phyloP scores from a whole-genome alignment of 1,284 basidiomycete genomes.

The Fomitopsis palustris region DNA sequence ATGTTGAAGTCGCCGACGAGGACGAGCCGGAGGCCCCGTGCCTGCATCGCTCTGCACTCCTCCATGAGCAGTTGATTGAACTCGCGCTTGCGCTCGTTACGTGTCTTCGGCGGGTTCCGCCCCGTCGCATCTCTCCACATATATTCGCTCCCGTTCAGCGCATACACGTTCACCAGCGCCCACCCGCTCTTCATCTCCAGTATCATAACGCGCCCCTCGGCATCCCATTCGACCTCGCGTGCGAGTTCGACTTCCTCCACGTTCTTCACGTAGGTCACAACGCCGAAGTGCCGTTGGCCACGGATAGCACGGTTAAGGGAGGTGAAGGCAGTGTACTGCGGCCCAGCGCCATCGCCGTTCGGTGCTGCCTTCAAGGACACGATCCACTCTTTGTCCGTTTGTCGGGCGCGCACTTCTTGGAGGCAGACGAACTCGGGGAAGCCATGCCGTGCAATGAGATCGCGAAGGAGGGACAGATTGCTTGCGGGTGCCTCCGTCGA shows the following conservation, averaged over 20 bases:
- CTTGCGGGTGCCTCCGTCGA: slow-evolving; percentile 11
- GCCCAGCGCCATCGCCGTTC: slow-evolving; percentile 12
- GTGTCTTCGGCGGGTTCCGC: slow-evolving; percentile 18
- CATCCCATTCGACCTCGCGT: slow-evolving; percentile 25
- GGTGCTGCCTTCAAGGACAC: slow-evolving; percentile 17
- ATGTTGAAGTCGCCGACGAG: slow-evolving; percentile 28
- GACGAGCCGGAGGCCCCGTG: slow-evolving; percentile 20
- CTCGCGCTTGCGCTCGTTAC: slow-evolving; percentile 27
- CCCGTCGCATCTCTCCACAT: slow-evolving; percentile 24
- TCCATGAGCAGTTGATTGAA: slow-evolving; percentile 24
- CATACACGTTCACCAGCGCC: slow-evolving; percentile 27
- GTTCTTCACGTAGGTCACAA: slow-evolving; percentile 19
- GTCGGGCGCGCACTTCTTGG: slow-evolving; percentile 25
- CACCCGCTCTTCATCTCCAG: slow-evolving; percentile 24
- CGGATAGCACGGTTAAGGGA: slow-evolving; percentile 21
- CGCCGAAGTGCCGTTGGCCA: slow-evolving; percentile 24
- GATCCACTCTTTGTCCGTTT: slow-evolving; percentile 24
- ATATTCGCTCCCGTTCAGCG: slow-evolving; percentile 27
- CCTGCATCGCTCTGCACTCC: slow-evolving; percentile 20
- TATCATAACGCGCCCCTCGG: slow-evolving; percentile 23
- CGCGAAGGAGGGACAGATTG: slow-evolving; percentile 17
- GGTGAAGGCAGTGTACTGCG: slow-evolving; percentile 20
- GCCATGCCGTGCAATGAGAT: slow-evolving; percentile 18
- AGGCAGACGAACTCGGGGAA: slow-evolving; percentile 25
- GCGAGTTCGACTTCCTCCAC: slow-evolving; percentile 11